Conservation (phyloP, 805 yeast genomes). For the Kluyveromyces aestuarii region DNA sequence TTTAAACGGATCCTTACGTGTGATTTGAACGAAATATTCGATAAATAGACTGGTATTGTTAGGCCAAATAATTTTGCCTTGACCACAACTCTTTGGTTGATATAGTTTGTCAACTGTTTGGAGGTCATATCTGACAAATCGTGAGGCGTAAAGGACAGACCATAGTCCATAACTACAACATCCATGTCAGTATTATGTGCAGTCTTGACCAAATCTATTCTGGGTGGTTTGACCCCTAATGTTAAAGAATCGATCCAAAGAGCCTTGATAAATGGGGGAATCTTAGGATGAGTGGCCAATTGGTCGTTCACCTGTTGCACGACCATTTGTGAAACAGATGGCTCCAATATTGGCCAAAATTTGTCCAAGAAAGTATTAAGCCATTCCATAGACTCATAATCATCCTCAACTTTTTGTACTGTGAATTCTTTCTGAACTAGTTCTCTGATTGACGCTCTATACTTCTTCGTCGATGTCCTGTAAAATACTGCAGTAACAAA, state of each 20-base stretch:
- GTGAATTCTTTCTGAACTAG: slow-evolving; percentile 81
- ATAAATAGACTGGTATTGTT: slow-evolving; percentile 68
- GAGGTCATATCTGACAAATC: slow-evolving; percentile 74
- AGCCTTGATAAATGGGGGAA: slow-evolving; percentile 76
- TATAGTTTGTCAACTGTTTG: slow-evolving; percentile 75
- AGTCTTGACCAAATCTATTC: slow-evolving; percentile 84
- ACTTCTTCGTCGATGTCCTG: slow-evolving; percentile 74
- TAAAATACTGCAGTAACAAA: slow-evolving; percentile 58
- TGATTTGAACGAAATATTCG: slow-evolving; percentile 70
- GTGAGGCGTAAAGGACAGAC: slow-evolving; percentile 86
- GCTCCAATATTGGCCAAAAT: slow-evolving; percentile 89
- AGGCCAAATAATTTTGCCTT: slow-evolving; percentile 79
- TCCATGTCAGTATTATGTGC: slow-evolving; percentile 85
- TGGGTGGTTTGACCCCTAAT: slow-evolving; percentile 90
- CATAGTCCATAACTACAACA: slow-evolving; percentile 97
- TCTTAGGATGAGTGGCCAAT: slow-evolving; percentile 59
- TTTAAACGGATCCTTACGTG: slow-evolving; percentile 72
- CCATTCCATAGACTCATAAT: slow-evolving; percentile 95
- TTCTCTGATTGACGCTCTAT: slow-evolving; percentile 66
- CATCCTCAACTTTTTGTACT: slow-evolving; percentile 71
- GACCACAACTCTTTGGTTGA: slow-evolving; percentile 71
- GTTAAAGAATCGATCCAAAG: slow-evolving; percentile 85
- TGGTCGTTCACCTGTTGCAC: slow-evolving; percentile 80
- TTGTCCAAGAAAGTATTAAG: slow-evolving; percentile 78
- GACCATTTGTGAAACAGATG: slow-evolving; percentile 76